phyloP scores from a whole-genome alignment of 2,329 filamentous ascomycete species.

The Fusarium haematococcum region DNA sequence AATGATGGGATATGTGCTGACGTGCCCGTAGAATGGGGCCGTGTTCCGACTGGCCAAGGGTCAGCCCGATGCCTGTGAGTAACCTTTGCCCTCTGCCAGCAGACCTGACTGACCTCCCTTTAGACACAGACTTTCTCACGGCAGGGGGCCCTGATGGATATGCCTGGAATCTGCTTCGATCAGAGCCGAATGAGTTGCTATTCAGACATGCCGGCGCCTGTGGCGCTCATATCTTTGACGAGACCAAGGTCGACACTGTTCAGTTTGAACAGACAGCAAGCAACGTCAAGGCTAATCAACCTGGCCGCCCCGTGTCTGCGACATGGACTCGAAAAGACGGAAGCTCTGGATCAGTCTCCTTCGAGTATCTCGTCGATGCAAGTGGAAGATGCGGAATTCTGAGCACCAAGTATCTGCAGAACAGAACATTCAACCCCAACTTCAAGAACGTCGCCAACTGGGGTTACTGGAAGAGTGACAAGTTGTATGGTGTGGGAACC shows the following conservation, averaged over 20 bases:
- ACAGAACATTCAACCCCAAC: slow-evolving; percentile 58
- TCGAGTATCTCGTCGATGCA: slow-evolving; percentile 63
- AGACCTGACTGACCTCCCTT: background rate
- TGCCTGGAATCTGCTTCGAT: slow-evolving; percentile 61
- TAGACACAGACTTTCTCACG: slow-evolving; percentile 56
- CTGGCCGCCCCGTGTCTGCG: slow-evolving; percentile 51
- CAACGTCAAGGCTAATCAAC: slow-evolving; percentile 10
- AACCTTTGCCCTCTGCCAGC: background rate
- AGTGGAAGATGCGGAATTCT: slow-evolving; percentile 59
- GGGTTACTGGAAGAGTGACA: slow-evolving; percentile 58
- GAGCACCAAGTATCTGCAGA: slow-evolving; percentile 62
- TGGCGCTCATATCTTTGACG: slow-evolving; percentile 57
- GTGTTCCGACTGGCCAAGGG: background rate
- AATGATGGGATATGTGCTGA: background rate
- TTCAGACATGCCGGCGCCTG: slow-evolving; percentile 55
- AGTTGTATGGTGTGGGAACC: slow-evolving; percentile 50
- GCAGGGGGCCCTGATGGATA: slow-evolving; percentile 53
- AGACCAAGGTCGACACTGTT: slow-evolving; percentile 50
- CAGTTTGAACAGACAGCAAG: slow-evolving; percentile 42
- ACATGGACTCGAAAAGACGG: slow-evolving; percentile 50
- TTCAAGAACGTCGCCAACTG: slow-evolving; percentile 63
- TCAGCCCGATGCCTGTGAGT: slow-evolving; percentile 1
- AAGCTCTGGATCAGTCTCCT: slow-evolving; percentile 53
- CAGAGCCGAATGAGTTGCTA: slow-evolving; percentile 58
- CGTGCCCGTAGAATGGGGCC: background rate